phyloP scores from a whole-genome alignment of 495 filamentous ascomycete species.

The Sporormia fimetaria region DNA sequence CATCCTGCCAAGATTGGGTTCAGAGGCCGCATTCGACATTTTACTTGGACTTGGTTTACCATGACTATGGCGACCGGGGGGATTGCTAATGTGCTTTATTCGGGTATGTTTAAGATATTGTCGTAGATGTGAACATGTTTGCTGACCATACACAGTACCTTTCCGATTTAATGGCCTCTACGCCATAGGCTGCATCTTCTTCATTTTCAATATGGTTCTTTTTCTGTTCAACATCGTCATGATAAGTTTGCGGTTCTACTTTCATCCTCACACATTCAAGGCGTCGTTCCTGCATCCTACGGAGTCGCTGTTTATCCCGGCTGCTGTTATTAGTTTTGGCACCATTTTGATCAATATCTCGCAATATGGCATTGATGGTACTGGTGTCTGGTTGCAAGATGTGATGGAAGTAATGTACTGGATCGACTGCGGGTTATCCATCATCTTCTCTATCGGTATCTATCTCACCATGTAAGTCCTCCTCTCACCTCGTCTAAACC shows the following conservation, averaged over 20 bases:
- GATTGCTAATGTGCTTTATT: constrained; percentile 64
- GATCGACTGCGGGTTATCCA: constrained; percentile 55
- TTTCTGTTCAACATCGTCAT: constrained; percentile 59
- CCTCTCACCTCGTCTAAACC: constrained; percentile 1
- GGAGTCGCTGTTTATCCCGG: constrained; percentile 69
- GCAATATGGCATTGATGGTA: constrained; percentile 57
- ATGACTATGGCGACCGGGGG: constrained; percentile 71
- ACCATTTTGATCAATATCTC: constrained; percentile 71
- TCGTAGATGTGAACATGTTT: background rate
- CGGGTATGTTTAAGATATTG: constrained; percentile 40
- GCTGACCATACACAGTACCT: constrained; percentile 42
- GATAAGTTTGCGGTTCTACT: constrained; percentile 57
- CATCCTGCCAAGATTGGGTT: too few relatives aligned
- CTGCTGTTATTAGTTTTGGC: constrained; percentile 57
- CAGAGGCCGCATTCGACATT: constrained; percentile 32
- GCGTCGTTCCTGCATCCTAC: constrained; percentile 65
- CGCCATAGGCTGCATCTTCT: constrained; percentile 60
- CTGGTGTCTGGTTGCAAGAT: constrained; percentile 56
- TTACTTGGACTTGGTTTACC: constrained; percentile 38
- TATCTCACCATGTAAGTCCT: constrained; percentile 53
- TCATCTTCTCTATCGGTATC: constrained; percentile 53
- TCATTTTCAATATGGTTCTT: constrained; percentile 62
- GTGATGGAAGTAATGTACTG: constrained; percentile 60
- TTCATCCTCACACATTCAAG: constrained; percentile 59
- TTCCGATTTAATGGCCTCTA: constrained; percentile 59